Evolutionary conservation across 495 filamentous ascomycete species (phyloP), one percentile per base, ranked within the genome.

Genomic region (Podospora pseudoanserina): DNA sequence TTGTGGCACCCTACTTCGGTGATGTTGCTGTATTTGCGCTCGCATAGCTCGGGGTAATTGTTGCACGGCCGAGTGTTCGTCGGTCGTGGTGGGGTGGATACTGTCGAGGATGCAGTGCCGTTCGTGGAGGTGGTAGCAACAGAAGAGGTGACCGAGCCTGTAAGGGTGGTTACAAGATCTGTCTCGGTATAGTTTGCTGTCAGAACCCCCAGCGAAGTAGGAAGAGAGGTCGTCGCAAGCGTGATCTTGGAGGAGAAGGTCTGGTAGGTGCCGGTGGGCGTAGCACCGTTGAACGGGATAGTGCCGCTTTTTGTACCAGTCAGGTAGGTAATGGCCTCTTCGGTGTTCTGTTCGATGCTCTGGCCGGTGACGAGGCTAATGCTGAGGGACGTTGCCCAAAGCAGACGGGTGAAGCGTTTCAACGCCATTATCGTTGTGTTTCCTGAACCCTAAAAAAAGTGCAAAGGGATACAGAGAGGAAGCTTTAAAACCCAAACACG

Each of bases 1-100:
- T 97, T 97, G 80, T 98, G 84, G 16, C 91, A 89, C 23, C 89
- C 91, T 3, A 98, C 88, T 74, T 92, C 83, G 65, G 93, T 95
- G 76, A 98, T 91, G 77, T 97, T 95, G 80, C 90, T 91, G 75
- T 94, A 98, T 66, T 87, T 87, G 60, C 93, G 85, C 7, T 74
- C 76, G 79, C 94, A 98, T 73, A 96, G 88, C 74, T 96, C 92
- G n/a, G 87, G 79, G 72, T 94, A 91, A 76, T 86, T 85, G 77
- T 98, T 98, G 83, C 94, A 98, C 3, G 92, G 88, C 66, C 85
- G 87, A 0, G 88, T 91, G 72, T 92, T 92, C 2, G 85, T 85
- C 0, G 85, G 79, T 19, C 77, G 73, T 0, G 86, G 79, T 7
- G 79, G 71, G 3, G 84, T 60, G 0, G 83, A 76, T 5, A 81